Evolutionary conservation across 768 basidiomycete species (phyloP).

Genomic region (Termitomyces sp.): DNA sequence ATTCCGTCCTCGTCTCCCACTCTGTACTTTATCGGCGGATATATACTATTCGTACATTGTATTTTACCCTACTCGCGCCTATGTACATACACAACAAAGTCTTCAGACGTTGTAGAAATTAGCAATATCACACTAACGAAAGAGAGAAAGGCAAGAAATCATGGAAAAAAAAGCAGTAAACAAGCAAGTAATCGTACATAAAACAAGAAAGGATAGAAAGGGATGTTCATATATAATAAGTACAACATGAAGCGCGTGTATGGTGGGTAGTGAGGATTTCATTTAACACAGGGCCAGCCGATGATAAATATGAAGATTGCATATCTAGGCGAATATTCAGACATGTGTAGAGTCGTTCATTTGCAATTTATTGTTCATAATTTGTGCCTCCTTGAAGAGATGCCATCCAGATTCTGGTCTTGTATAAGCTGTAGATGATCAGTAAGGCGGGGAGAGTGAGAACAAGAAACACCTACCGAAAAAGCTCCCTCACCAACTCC

Average conservation of each 20-base stretch:
- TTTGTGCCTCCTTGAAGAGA: constrained; percentile 54
- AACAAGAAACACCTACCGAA: constrained; percentile 50
- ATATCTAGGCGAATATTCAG: constrained; percentile 7
- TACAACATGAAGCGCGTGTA: constrained; percentile 6
- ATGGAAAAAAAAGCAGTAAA: constrained; percentile 1
- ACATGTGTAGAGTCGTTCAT: constrained; percentile 3
- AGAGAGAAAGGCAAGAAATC: constrained; percentile 2
- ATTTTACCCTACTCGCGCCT: constrained; percentile 15
- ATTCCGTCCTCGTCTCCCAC: constrained; percentile 5
- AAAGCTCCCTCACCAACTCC: constrained; percentile 91
- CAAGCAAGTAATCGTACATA: constrained; percentile 6
- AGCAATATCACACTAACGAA: constrained; percentile 9
- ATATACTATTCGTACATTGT: constrained; percentile 24
- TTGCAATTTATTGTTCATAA: constrained; percentile 27
- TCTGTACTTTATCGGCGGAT: constrained; percentile 16
- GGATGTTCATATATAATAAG: constrained; percentile 3
- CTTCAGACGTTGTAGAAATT: constrained; percentile 5
- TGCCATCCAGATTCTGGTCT: constrained; percentile 96
- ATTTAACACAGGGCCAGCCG: constrained; percentile 13
- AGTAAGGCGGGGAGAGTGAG: neutral
- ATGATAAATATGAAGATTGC: constrained; percentile 7
- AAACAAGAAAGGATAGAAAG: constrained; percentile 1
- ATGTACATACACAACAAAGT: constrained; percentile 7
- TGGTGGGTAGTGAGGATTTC: neutral
- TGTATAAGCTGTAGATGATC: constrained; percentile 60